Percentiles rank a stretch among this genome's conserved stretches.
Conservation (phyloP, 768 basidiomycete genomes). For the Pisolithus microcarpus region DNA sequence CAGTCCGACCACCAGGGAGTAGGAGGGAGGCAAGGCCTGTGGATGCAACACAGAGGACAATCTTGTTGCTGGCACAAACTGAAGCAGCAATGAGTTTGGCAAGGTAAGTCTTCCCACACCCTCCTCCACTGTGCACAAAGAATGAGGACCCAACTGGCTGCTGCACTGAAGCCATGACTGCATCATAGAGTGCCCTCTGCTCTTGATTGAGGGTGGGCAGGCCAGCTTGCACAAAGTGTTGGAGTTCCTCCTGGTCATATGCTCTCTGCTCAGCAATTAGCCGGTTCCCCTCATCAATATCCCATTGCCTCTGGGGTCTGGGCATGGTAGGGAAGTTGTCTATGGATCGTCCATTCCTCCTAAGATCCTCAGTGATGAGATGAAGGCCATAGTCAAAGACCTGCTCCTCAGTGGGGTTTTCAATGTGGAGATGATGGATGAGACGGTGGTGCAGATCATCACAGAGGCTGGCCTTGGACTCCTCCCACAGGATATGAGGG, state of each 20-base stretch:
- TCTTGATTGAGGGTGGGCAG: constrained; percentile 23
- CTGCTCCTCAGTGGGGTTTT: no score
- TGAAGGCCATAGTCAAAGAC: no score
- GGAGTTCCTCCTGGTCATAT: constrained; percentile 6
- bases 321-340: neutral
- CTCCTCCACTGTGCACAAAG: constrained; percentile 38
- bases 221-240: constrained; percentile 1
- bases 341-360: neutral
- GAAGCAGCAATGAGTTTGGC: constrained; percentile 29
- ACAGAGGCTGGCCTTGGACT: no score
- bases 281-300: constrained; percentile 7
- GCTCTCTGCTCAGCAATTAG: constrained; percentile 11
- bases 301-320: constrained; percentile 12
- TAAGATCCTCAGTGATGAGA: no score
- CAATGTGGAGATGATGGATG: no score
- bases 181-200: constrained; percentile 22
- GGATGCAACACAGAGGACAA: constrained; percentile 44
- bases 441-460: no score
- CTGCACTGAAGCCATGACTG: constrained; percentile 23
- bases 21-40: constrained; percentile 44
- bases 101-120: constrained; percentile 41
- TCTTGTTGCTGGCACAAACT: constrained; percentile 19
- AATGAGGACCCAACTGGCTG: constrained; percentile 13
- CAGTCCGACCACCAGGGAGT: constrained; percentile 36
- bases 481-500: no score